Evolutionary conservation across 2,329 filamentous ascomycete species (phyloP).

Genomic region (Colletotrichum melonis): DNA sequence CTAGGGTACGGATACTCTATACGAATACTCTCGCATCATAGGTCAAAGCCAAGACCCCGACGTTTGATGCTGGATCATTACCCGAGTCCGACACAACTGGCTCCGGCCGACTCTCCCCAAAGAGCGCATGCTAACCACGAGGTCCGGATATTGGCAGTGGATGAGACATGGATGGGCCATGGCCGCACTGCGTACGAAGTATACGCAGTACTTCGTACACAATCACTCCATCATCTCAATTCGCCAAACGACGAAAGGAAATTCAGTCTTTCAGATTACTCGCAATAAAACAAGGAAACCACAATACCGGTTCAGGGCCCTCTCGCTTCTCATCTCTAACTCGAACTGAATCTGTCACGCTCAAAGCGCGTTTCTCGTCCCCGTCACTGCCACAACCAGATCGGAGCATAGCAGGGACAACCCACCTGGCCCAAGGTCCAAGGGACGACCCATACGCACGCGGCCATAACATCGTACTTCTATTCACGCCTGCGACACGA

Average conservation of each 20-base stretch:
- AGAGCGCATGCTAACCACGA: slow-evolving; percentile 14
- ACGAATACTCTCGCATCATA: neutral
- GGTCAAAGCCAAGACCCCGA: slow-evolving; percentile 10
- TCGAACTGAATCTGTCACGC: slow-evolving; percentile 25
- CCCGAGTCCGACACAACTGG: slow-evolving; percentile 3
- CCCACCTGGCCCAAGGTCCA: neutral
- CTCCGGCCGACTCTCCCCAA: slow-evolving; percentile 13
- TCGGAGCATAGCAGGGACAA: slow-evolving; percentile 12
- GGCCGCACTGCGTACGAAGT: neutral
- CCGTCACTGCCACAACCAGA: slow-evolving; percentile 7
- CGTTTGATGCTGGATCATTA: slow-evolving; percentile 13
- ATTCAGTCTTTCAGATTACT: neutral
- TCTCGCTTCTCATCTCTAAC: slow-evolving; percentile 22
- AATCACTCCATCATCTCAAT: slow-evolving; percentile 5
- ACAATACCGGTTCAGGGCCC: slow-evolving; percentile 13
- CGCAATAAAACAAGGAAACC: slow-evolving; percentile 19
- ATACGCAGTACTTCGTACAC: neutral
- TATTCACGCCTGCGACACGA: neutral
- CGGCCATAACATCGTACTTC: neutral
- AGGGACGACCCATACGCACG: slow-evolving; percentile 1
- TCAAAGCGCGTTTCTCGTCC: slow-evolving; percentile 2
- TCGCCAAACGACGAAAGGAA: neutral
- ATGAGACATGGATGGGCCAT: slow-evolving; percentile 14
- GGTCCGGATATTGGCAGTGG: slow-evolving; percentile 30
- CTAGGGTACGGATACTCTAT: neutral